Base-by-base conservation (phyloP, 352 stramenopile genomes). In the Aphanomyces stellatus region DNA sequence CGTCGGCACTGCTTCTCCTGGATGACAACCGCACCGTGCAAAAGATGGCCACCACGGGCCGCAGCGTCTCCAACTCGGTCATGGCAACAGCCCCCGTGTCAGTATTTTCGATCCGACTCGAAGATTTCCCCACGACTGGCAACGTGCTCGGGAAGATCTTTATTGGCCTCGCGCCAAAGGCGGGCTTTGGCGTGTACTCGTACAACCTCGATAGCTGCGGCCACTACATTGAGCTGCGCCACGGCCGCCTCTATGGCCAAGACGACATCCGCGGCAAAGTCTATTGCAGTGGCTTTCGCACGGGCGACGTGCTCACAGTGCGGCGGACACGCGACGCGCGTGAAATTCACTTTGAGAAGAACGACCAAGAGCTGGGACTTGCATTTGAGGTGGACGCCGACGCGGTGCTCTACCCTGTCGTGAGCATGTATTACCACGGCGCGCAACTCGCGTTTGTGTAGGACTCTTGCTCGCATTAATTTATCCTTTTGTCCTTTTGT, bases 141-240 rank as follows among this genome's bases (percentile, higher is more conserved):
- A 64, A 64, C 25, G 55, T 51, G 6, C 55, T 64, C 25, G 55
- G 35, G 3, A 64, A 64, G 55, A 10, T 64, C 34, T 64, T 64
- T 35, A 35, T 64, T 2, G 55, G 55, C 8, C 27, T 64, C 2
- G 55, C 55, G 11, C 55, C 55, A 6, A 25, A 19, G 15, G 34
- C 49, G 24, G 55, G 55, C 22, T 64, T 64, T 64, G 55, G 55
- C 40, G 37, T 51, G 33, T 51, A 64, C 24, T 49, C 55, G 40
- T 64, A 51, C 55, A 64, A 64, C 35, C 55, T 35, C 2, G 37
- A 49, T 8, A n/a, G 11, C 19, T 35, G 33, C 11, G 55, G 55
- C 22, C 51, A 53, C 55, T 64, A 64, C 55, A 17, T 64, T n/a
- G 55, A 64, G 55, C 55, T 64, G 2, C 55, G 55, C 37, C 40